These are phyloP conservation scores for Adiantum capillusveneris DNA, from an alignment of 75 land plant species.

Conservation along the genomic window DNA sequence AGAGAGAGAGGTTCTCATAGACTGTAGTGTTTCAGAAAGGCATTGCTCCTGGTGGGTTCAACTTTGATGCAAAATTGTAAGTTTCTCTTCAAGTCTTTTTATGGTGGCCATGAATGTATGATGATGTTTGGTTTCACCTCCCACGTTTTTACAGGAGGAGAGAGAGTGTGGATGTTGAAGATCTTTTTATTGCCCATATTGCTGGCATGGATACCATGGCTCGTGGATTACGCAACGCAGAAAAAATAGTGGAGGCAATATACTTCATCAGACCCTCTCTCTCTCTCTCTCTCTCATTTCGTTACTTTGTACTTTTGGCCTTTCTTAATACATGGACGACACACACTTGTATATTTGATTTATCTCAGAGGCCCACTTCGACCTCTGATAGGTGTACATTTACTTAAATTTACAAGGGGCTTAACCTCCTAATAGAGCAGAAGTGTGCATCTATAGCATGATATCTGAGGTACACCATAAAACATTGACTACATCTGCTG, in stretches of 20 bases:
- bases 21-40: slow-evolving; percentile 50
- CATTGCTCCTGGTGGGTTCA: slow-evolving; percentile 95
- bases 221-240: slow-evolving; percentile 91
- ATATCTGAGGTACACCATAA: no score
- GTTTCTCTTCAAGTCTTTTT: slow-evolving; percentile 9
- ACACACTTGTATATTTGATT: no score
- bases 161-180: slow-evolving; percentile 96
- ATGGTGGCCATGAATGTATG: background rate
- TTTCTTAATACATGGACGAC: no score
- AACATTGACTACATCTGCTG: no score
- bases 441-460: no score
- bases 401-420: no score
- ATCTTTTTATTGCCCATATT: slow-evolving; percentile 88
- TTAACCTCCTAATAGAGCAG: no score
- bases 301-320: no score
- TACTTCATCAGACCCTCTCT: background rate
- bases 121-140: no score
- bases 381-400: no score
- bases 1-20: background rate
- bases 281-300: no score
- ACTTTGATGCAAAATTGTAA: slow-evolving; percentile 97
- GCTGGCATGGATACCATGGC: slow-evolving; percentile 93
- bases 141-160: slow-evolving; percentile 61
- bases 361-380: no score
- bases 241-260: slow-evolving; percentile 64